A percentile compares a stretch with the other conserved stretches of the same genome.
Evolutionary conservation across 768 basidiomycete species (phyloP).

Genomic region (Russula sp.): DNA sequence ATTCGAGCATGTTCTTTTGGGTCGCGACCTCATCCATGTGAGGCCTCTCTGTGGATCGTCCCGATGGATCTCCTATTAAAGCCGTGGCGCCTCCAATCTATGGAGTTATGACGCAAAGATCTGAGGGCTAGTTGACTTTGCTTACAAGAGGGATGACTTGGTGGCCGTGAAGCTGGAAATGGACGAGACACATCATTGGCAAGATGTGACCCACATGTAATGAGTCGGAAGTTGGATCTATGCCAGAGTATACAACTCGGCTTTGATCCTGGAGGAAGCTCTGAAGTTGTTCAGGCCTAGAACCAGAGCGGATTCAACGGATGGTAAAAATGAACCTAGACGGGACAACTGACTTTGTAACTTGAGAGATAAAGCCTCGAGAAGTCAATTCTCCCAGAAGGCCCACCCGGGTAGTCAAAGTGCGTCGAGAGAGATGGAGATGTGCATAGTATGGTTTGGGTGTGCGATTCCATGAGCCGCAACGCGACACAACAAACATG

Average conservation of each 20-base stretch:
- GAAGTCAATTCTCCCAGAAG: slow-evolving; percentile 12
- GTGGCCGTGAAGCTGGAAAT: slow-evolving; percentile 86
- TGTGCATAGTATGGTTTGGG: background rate
- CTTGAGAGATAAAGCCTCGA: slow-evolving; percentile 20
- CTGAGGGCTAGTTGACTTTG: background rate
- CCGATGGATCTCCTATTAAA: slow-evolving; percentile 95
- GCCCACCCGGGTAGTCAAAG: background rate
- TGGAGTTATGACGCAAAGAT: slow-evolving; percentile 3
- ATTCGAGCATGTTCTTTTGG: slow-evolving; percentile 52
- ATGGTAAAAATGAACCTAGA: background rate
- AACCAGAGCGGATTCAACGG: background rate
- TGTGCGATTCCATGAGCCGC: background rate
- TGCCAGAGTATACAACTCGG: slow-evolving; percentile 73
- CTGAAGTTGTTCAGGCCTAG: slow-evolving; percentile 18
- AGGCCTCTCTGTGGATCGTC: slow-evolving; percentile 73
- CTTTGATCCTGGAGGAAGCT: slow-evolving; percentile 8
- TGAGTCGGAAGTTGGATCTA: slow-evolving; percentile 87
- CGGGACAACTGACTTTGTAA: slow-evolving; percentile 16
- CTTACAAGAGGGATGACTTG: slow-evolving; percentile 75
- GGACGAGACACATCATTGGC: slow-evolving; percentile 78
- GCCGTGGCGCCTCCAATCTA: slow-evolving; percentile 97
- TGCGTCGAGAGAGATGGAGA: background rate
- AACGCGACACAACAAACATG: background rate
- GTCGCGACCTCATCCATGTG: slow-evolving; percentile 54
- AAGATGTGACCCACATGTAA: slow-evolving; percentile 93